phyloP scores from a whole-genome alignment of 331 rosid species.

The Pyracantha coccinea region DNA sequence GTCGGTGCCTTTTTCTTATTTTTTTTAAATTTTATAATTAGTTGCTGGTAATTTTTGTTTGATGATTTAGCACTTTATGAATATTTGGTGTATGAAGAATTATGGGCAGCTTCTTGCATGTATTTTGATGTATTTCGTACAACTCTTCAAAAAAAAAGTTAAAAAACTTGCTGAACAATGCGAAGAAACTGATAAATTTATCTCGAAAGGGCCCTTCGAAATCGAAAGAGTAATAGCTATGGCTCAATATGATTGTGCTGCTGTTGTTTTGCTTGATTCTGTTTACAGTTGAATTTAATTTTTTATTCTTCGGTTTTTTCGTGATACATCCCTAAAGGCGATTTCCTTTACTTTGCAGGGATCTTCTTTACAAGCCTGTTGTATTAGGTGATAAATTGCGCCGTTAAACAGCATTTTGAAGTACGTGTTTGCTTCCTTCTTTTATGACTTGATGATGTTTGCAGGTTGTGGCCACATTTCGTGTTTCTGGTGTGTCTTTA shows the following conservation, averaged over 20 bases:
- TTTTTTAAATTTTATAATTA: too few relatives aligned
- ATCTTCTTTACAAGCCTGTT: slow-evolving; percentile 14
- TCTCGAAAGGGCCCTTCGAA: background rate
- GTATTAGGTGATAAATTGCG: background rate
- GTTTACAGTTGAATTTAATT: background rate
- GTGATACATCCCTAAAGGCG: background rate
- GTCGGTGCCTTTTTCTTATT: background rate
- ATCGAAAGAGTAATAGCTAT: background rate
- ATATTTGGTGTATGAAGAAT: background rate
- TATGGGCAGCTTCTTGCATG: background rate
- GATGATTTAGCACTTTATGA: background rate
- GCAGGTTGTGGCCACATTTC: slow-evolving; percentile 16
- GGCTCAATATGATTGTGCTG: background rate
- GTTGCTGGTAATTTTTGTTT: background rate
- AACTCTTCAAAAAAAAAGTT: background rate
- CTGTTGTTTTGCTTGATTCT: background rate
- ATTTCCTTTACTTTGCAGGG: background rate
- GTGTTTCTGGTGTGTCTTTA: slow-evolving; percentile 9
- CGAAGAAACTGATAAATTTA: background rate
- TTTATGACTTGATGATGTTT: background rate
- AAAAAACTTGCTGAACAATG: background rate
- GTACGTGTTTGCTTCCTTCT: background rate
- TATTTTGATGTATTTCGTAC: background rate
- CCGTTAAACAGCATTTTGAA: background rate
- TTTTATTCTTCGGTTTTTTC: background rate